Evolutionary conservation across 2,329 filamentous ascomycete species (phyloP).

Genomic region (Hypomyces perniciosus): DNA sequence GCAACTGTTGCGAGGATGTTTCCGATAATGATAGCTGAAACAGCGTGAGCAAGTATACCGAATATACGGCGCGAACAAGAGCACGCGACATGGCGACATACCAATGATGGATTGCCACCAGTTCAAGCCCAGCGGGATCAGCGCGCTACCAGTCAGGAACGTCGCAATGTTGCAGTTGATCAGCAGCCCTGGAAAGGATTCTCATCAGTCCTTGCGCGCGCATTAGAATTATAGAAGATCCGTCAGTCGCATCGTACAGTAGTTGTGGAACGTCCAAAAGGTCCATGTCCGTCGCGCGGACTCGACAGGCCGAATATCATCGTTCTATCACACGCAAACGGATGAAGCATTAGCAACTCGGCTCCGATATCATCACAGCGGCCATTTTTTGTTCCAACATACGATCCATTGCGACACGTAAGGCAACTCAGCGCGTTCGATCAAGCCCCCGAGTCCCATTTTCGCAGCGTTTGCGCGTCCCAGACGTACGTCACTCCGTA

Average conservation of each 20-base stretch:
- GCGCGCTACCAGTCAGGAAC: constrained; percentile 35
- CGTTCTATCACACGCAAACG: constrained; percentile 28
- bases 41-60: not conserved
- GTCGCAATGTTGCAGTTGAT: constrained; percentile 41
- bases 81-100: constrained; percentile 14
- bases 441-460: constrained; percentile 11
- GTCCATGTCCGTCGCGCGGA: constrained; percentile 37
- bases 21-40: constrained; percentile 29
- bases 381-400: constrained; percentile 4
- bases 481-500: too few species aligned
- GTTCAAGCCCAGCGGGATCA: constrained; percentile 34
- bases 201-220: not conserved
- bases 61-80: not conserved
- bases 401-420: constrained; percentile 30
- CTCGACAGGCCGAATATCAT: constrained; percentile 45
- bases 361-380: not conserved
- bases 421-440: constrained; percentile 23
- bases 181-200: constrained; percentile 32
- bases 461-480: not conserved
- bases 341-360: constrained; percentile 1
- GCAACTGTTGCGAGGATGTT: constrained; percentile 34
- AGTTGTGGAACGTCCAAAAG: constrained; percentile 38
- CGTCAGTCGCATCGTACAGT: constrained; percentile 27
- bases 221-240: not conserved
- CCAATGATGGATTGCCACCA: constrained; percentile 40